Conservation (phyloP, 305 asterid genomes). For the Fraxinus angustifolia region DNA sequence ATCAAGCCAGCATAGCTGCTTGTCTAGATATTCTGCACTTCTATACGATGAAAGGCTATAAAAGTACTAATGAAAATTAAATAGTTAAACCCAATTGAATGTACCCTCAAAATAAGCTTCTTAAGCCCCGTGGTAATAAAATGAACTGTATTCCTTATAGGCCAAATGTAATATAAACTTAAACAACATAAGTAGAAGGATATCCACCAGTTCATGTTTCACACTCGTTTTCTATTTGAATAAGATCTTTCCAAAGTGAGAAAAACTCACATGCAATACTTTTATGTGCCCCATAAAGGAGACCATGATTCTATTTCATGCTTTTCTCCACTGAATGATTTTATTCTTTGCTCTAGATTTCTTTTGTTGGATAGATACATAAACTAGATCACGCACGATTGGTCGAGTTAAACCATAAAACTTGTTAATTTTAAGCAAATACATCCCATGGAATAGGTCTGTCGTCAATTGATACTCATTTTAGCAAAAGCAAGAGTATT, state of each 20-base stretch:
- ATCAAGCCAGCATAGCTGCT: neutral
- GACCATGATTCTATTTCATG: neutral
- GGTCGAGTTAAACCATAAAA: neutral
- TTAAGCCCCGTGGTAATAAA: neutral
- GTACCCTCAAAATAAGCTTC: neutral
- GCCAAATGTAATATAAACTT: no score
- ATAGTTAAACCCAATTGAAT: neutral
- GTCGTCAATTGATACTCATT: neutral
- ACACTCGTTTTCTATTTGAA: neutral
- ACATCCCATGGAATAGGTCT: conserved; percentile 8
- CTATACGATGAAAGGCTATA: neutral
- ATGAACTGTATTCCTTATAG: no score
- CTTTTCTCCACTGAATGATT: conserved; percentile 1
- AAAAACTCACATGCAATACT: neutral
- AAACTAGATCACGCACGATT: conserved; percentile 9
- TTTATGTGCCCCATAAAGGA: neutral
- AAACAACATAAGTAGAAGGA: no score
- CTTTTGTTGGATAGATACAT: conserved; percentile 1
- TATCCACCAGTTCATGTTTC: no score
- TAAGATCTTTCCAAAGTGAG: neutral
- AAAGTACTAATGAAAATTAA: neutral
- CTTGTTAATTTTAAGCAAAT: neutral
- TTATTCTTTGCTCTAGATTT: neutral
- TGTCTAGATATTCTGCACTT: neutral
- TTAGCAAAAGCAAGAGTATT: neutral